Conservation (phyloP, 306 rosid species). For the Casuarina equisetifolia region DNA sequence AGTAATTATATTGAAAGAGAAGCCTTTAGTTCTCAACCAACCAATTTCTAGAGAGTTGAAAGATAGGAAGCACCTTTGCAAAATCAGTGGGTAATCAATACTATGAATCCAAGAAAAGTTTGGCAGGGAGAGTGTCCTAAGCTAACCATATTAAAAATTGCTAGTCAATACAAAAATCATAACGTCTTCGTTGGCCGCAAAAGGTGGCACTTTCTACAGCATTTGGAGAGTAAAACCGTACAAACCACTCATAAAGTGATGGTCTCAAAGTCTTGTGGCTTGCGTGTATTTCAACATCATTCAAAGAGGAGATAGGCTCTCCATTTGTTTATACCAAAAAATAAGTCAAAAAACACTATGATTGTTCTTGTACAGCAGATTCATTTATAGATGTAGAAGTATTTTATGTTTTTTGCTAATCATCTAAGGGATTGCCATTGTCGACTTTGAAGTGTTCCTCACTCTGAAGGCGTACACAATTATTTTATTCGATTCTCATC, state of each 20-base stretch:
- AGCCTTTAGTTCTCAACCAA: constrained; percentile 21
- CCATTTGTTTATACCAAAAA: background rate
- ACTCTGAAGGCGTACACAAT: background rate
- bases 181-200: background rate
- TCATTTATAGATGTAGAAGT: background rate
- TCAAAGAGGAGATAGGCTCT: background rate
- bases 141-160: background rate
- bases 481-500: too few species aligned
- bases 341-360: background rate
- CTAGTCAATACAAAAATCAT: background rate
- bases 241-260: background rate
- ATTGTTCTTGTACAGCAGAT: background rate
- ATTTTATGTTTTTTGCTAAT: background rate
- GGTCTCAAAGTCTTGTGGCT: background rate
- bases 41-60: background rate
- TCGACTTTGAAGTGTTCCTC: background rate
- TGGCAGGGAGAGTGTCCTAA: background rate
- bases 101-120: background rate
- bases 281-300: background rate
- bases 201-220: background rate
- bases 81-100: constrained; percentile 4
- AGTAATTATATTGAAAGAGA: constrained; percentile 21
- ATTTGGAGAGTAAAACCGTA: background rate
- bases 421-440: background rate
- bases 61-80: background rate